Conservation (phyloP, 805 yeast genomes). For the Lipomyces japonicus region DNA sequence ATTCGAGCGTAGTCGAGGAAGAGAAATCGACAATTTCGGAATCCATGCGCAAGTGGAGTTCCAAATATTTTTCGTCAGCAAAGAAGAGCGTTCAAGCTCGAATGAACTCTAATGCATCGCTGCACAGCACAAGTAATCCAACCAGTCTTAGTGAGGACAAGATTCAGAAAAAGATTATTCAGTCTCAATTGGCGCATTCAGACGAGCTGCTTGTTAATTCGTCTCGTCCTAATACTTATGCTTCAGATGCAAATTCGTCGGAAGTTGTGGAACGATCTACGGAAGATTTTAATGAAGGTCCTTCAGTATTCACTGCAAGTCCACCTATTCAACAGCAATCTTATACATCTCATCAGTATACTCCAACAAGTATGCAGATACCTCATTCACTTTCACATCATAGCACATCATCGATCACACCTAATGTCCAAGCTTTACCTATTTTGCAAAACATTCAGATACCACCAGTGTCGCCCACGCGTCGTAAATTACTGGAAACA, state of each 20-base stretch:
- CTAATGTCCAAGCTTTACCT: constrained; percentile 3
- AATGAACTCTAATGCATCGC: constrained; percentile 3
- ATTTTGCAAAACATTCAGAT: constrained; percentile 7
- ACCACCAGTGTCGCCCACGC: constrained; percentile 20
- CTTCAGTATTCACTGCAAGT: constrained; percentile 10
- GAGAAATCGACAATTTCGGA: constrained; percentile 21
- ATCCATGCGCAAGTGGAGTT: constrained; percentile 25
- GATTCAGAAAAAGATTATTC: constrained; percentile 23
- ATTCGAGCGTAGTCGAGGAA: background rate
- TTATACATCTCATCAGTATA: constrained; percentile 4
- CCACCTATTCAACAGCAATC: background rate
- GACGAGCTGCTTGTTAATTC: constrained; percentile 20
- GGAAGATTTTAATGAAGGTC: constrained; percentile 22
- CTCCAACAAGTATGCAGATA: constrained; percentile 21
- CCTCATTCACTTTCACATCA: constrained; percentile 8
- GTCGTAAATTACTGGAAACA: constrained; percentile 1
- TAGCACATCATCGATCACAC: background rate
- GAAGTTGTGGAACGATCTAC: constrained; percentile 13
- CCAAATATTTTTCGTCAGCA: constrained; percentile 22
- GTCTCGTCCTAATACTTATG: constrained; percentile 23
- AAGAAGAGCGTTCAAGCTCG: constrained; percentile 20
- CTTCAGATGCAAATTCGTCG: constrained; percentile 10
- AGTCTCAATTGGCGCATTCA: constrained; percentile 14
- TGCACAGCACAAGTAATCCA: constrained; percentile 16
- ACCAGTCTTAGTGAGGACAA: constrained; percentile 9